Base-by-base conservation (phyloP, 768 basidiomycete species). In the Naganishia antarctica region DNA sequence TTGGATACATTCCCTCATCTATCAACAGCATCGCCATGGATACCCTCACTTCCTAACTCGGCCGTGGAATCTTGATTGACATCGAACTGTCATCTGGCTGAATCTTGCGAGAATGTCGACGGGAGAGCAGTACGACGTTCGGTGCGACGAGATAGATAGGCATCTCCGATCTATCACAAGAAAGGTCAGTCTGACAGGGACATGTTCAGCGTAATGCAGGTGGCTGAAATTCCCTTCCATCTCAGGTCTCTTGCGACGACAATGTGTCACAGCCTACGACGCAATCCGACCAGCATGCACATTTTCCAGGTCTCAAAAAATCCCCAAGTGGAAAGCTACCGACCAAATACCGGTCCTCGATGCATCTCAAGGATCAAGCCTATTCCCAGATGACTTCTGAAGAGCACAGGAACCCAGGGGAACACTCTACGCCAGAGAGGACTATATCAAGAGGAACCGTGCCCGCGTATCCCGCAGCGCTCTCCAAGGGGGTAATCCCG, bases 271-370 rank as follows among this genome's bases (percentile, higher is more conserved):
- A 57, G 25, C 21, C 53, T 25, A 1, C 53, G 23, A 18, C 15
- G 53, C 53, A 57, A 29, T 34, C 34, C 23, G 32, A 25, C 21
- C 16, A n/a, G 18, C 34, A 40, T n/a, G 37, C 37, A 31, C 16
- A 15, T 16, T 8, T 2, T 18, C 15, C 4, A 21, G 32, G 53
- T 3, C 37, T 57, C n/a, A 57, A 57, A 18, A 41, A 23, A 40
- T 57, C 53, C 11, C 37, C 53, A 18, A 57, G 53, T 21, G 53
- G 53, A 40, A 57, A 57, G 37, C 7, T 57, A 40, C 53, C 53
- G 4, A 57, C 53, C 21, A 57, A 57, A 57, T 57, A 57, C 37
- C 53, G 53, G 21, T 57, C 53, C n/a, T 41, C 37, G 15, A 57
- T 15, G 23, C 34, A 41, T 25, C 53, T 57, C 21, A 18, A 34